Percentiles rank a stretch among this genome's conserved stretches.
Conservation (phyloP, 1,284 basidiomycete genomes). For the Puccinia horiana region DNA sequence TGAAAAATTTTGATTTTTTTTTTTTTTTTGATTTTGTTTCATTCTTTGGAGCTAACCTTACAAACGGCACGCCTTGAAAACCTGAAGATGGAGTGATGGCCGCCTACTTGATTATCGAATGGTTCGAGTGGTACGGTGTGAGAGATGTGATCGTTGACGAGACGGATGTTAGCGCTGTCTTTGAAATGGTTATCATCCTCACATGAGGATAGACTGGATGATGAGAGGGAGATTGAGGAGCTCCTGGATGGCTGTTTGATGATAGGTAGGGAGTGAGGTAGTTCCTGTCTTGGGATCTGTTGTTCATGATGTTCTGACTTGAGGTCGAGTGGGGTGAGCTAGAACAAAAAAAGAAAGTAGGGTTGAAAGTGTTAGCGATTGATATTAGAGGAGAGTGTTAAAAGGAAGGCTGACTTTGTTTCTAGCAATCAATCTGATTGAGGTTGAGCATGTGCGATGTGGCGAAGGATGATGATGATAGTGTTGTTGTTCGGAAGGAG, state of each 20-base stretch:
- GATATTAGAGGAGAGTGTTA: neutral
- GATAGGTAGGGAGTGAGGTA: neutral
- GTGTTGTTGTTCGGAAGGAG: neutral
- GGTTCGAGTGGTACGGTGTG: conserved; percentile 93
- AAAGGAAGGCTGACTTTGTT: conserved; percentile 19
- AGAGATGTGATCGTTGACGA: conserved; percentile 56
- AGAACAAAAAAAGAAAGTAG: neutral
- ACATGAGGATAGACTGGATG: conserved; percentile 17
- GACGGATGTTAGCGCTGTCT: conserved; percentile 42
- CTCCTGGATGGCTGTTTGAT: neutral
- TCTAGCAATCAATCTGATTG: neutral
- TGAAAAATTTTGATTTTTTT: conserved; percentile 35
- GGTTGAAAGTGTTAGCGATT: neutral
- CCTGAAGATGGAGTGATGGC: conserved; percentile 95
- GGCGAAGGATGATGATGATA: conserved; percentile 3
- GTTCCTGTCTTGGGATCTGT: neutral
- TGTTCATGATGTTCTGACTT: neutral
- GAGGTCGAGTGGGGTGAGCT: conserved; percentile 13
- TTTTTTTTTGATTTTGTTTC: neutral
- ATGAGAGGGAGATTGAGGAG: neutral
- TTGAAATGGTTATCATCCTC: conserved; percentile 25
- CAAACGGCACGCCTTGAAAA: conserved; percentile 97
- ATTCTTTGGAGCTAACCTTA: conserved; percentile 69
- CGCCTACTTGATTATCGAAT: conserved; percentile 96
- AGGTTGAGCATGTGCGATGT: neutral